Base-by-base conservation (phyloP, 2,329 filamentous ascomycete genomes). In the Ceratocystis variospora region DNA sequence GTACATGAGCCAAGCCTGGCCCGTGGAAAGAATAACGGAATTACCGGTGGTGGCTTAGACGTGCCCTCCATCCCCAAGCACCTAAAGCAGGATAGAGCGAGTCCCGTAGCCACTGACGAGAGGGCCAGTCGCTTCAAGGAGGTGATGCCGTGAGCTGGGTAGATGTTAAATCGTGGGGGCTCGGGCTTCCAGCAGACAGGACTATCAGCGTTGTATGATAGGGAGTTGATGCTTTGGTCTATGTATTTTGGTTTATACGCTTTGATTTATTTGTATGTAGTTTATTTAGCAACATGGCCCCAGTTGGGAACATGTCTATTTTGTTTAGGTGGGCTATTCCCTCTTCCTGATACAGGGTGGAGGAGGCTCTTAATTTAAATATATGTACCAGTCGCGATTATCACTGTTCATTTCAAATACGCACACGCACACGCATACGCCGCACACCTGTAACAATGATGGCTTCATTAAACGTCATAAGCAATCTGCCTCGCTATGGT, bases 381-480 rank as follows among this genome's bases (percentile, higher is more conserved):
- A 7, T 59, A 59, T 31, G 25, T 59, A 59, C 5, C 55, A 28
- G 17, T 5, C 17, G 10, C 15, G 28, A 33, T 57, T 10, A 57
- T n/a, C 17, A 37, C 15, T 10, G n/a, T 53, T 33, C 37, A 15
- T 31, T 59, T 53, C 22, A 25, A 59, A 22, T 28, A 59, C 28
- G 7, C 28, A 33, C 55, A 37, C 28, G 17, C 25, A 33, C 55
- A 37, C 28, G 17, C 25, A n/a, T 2, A 25, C 22, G 22, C 22
- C 22, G 22, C 22, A 25, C 28, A n/a, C 15, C 28, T 33, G 55
- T 59, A 59, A 41, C 61, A 25, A 37, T 46, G 41, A 62, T 64
- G 37, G 44, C 66, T 67, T 67, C 62, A 64, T 67, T 67, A 67
- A 62, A 66, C 65, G 46, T 66, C 59, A 66, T 66, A 61, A 66